These are phyloP conservation scores for Bipolaris bicolor DNA, from an alignment of 2,329 filamentous ascomycete species.

Conservation along the genomic window DNA sequence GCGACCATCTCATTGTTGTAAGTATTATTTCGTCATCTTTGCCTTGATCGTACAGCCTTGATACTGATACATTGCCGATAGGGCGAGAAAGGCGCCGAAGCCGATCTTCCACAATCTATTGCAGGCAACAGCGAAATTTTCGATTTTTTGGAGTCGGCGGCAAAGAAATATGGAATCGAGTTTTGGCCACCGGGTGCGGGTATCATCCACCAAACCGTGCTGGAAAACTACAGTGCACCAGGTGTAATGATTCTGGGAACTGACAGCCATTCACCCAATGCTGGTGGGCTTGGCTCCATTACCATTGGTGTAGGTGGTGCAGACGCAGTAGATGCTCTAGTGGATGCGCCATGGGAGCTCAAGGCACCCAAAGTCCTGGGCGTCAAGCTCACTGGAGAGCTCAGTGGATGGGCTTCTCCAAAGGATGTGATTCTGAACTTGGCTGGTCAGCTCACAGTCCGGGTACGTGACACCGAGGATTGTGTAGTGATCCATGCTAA, in stretches of 20 bases:
- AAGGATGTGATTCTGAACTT: conserved; percentile 95
- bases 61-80: conserved; percentile 1
- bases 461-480: conserved; percentile 51
- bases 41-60: background rate
- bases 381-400: conserved; percentile 79
- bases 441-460: conserved; percentile 87
- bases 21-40: background rate
- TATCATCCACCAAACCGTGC: conserved; percentile 85
- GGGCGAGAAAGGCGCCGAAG: conserved; percentile 78
- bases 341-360: conserved; percentile 95
- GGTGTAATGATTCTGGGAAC: conserved; percentile 99
- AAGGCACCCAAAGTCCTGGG: conserved; percentile 92
- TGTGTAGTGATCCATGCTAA: conserved; percentile 18
- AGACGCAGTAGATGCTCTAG: conserved; percentile 94
- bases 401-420: conserved; percentile 89
- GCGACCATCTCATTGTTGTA: conserved; percentile 92
- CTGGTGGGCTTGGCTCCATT: conserved; percentile 90
- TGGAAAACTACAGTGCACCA: conserved; percentile 97
- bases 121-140: conserved; percentile 96
- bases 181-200: conserved; percentile 51
- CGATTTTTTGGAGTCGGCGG: conserved; percentile 90
- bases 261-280: conserved; percentile 96
- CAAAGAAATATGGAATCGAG: conserved; percentile 56
- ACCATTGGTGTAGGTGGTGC: conserved; percentile 97
- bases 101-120: conserved; percentile 84